These are phyloP conservation scores for Aspergillus pseudoglaucus DNA, from an alignment of 2,329 filamentous ascomycete species.

Conservation along the genomic window DNA sequence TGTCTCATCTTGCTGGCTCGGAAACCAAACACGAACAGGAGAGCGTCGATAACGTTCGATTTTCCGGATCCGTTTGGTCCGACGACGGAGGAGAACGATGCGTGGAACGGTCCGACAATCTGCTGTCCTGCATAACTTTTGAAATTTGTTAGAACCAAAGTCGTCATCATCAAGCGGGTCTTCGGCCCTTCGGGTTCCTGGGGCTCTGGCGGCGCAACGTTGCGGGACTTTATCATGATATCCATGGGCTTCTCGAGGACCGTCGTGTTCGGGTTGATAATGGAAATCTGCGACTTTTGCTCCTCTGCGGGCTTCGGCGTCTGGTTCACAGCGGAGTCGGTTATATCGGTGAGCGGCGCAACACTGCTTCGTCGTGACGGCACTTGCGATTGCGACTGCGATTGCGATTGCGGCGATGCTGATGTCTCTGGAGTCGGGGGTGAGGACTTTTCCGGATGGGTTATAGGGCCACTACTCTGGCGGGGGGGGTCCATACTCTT, in stretches of 20 bases:
- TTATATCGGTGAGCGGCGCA: conserved; percentile 68
- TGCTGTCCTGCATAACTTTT: conserved; percentile 97
- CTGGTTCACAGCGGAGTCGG: conserved; percentile 59
- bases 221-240: conserved; percentile 81
- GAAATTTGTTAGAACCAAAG: conserved; percentile 90
- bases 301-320: conserved; percentile 36
- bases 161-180: conserved; percentile 83
- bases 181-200: conserved; percentile 73
- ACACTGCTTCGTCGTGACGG: conserved; percentile 36
- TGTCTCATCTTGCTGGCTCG: conserved; percentile 98
- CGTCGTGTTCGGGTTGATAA: conserved; percentile 69
- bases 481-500: conserved; percentile 49
- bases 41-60: conserved; percentile 96
- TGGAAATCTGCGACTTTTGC: conserved; percentile 48
- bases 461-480: conserved; percentile 37
- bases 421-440: conserved; percentile 47
- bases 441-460: conserved; percentile 34
- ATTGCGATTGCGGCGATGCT: conserved; percentile 45
- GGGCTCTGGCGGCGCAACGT: conserved; percentile 55
- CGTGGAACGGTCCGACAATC: conserved; percentile 92
- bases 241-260: conserved; percentile 86
- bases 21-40: conserved; percentile 98
- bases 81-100: conserved; percentile 95
- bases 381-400: conserved; percentile 40
- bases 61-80: conserved; percentile 97